These are phyloP conservation scores for Ophidiomyces ophidiicola DNA, from an alignment of 2,329 filamentous ascomycete species.

Conservation along the genomic window DNA sequence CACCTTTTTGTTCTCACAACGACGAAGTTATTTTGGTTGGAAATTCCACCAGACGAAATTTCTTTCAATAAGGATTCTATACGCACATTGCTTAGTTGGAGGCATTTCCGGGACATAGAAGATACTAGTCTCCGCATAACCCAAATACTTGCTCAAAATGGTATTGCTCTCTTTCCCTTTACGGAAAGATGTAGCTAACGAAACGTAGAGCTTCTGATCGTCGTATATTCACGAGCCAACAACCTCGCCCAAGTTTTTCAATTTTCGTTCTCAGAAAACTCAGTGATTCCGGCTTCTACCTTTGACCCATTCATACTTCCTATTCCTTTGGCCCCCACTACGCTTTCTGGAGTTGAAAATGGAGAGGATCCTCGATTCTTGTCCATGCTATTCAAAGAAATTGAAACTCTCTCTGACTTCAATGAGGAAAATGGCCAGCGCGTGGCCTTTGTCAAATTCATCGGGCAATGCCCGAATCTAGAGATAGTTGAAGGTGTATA, in stretches of 20 bases:
- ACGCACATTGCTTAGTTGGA: conserved; percentile 36
- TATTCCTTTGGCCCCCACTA: conserved; percentile 17
- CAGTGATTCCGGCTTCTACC: conserved; percentile 18
- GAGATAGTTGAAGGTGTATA: conserved; percentile 28
- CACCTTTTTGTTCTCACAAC: conserved; percentile 45
- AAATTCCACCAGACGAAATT: conserved; percentile 25
- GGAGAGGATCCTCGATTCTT: conserved; percentile 20
- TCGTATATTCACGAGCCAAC: conserved; percentile 32
- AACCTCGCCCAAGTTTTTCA: conserved; percentile 25
- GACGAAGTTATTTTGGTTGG: conserved; percentile 37
- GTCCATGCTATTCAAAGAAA: conserved; percentile 26
- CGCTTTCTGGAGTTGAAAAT: too few relatives aligned
- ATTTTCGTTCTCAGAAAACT: conserved; percentile 20
- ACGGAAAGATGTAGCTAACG: conserved; percentile 9
- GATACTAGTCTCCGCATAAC: conserved; percentile 40
- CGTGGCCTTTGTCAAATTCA: conserved; percentile 25
- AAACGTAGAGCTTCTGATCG: conserved; percentile 26
- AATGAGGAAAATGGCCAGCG: conserved; percentile 16
- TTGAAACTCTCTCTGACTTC: conserved; percentile 16
- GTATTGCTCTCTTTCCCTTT: conserved; percentile 20
- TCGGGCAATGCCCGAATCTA: conserved; percentile 24
- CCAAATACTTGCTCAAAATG: conserved; percentile 22
- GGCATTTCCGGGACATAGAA: conserved; percentile 43
- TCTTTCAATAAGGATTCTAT: conserved; percentile 17
- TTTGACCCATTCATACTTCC: conserved; percentile 27